Evolutionary conservation across 2,329 filamentous ascomycete species (phyloP).

Genomic region (Diaporthe citrichinensis): DNA sequence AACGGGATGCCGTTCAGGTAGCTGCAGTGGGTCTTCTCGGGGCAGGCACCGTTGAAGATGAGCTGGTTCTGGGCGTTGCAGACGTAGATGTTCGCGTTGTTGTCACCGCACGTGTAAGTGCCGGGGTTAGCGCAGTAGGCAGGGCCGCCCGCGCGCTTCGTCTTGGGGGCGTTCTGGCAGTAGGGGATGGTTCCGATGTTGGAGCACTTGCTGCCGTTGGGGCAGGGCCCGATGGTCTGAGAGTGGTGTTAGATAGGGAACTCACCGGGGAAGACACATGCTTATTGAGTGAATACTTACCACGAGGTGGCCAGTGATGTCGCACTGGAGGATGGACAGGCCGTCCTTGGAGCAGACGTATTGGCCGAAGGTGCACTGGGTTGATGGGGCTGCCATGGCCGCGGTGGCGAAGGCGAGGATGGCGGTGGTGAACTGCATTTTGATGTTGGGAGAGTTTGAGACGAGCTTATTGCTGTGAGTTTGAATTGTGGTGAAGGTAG

Average conservation of each 20-base stretch:
- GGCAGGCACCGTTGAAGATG: slow-evolving; percentile 40
- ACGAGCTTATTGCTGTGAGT: background rate
- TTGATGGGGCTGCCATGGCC: slow-evolving; percentile 38
- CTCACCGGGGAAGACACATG: no score
- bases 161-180: slow-evolving; percentile 34
- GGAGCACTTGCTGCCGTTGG: slow-evolving; percentile 36
- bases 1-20: slow-evolving; percentile 37
- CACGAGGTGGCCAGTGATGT: slow-evolving; percentile 37
- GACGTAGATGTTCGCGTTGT: slow-evolving; percentile 37
- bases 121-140: slow-evolving; percentile 36
- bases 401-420: slow-evolving; percentile 41
- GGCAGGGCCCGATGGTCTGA: slow-evolving; percentile 39
- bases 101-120: slow-evolving; percentile 37
- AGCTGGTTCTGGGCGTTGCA: slow-evolving; percentile 41
- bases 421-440: slow-evolving; percentile 41
- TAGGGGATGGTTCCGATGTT: slow-evolving; percentile 37
- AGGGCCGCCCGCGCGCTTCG: slow-evolving; percentile 10
- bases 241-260: background rate
- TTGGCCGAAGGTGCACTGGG: slow-evolving; percentile 40
- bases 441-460: slow-evolving; percentile 8
- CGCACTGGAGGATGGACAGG: slow-evolving; percentile 36
- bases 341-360: slow-evolving; percentile 39
- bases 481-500: background rate
- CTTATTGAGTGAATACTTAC: background rate
- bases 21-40: slow-evolving; percentile 36